Base-by-base conservation (phyloP, 176 grass and related monocot species). In the Cenchrus americanus region DNA sequence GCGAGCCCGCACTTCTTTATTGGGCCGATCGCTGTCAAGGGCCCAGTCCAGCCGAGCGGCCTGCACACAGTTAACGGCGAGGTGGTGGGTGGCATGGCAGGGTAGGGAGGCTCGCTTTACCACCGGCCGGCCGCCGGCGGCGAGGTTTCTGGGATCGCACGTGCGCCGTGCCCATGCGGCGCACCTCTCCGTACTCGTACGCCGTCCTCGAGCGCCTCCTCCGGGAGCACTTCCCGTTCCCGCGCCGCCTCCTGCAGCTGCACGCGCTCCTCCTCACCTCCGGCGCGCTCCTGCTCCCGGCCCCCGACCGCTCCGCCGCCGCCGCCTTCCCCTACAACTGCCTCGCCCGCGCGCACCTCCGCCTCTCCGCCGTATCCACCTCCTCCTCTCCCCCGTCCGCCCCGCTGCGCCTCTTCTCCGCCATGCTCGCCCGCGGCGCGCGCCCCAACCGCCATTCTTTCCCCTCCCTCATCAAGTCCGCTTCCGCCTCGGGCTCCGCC, bases 201-300 rank as follows among this genome's bases (percentile, higher is more conserved):
- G 77, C 76, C 44, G 8, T 13, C 15, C 71, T 89, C 12, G 84
- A 92, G 22, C 34, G 44, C 48, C 75, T 92, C 23, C 92, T 97
- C 42, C 66, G 51, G 32, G 40, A 79, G 46, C 72, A 90, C 62
- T 90, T 86, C 79, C 62, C 73, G 2, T 75, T 85, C 52, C 87
- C 83, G 30, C 77, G 11, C 60, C 80, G 78, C 54, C 52, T 91
- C 23, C 46, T 80, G 48, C 90, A 94, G 89, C 66, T 94, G 83
- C 94, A 97, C 67, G 80, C 94, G 71, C 83, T 94, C 61, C 86
- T 97, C 80, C 73, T 90, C 86, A 94, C 88, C 81, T 86, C 94
- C 24, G 94, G 85, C 77, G 87, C 57, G 34, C 83, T 89, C 23
- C 83, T 89, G 34, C 83, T 85, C 71, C 74, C 80, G 21, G 47